Evolutionary conservation across 805 yeast species (phyloP), one percentile per base, ranked within the genome.

Genomic region (Torulaspora quercuum): DNA sequence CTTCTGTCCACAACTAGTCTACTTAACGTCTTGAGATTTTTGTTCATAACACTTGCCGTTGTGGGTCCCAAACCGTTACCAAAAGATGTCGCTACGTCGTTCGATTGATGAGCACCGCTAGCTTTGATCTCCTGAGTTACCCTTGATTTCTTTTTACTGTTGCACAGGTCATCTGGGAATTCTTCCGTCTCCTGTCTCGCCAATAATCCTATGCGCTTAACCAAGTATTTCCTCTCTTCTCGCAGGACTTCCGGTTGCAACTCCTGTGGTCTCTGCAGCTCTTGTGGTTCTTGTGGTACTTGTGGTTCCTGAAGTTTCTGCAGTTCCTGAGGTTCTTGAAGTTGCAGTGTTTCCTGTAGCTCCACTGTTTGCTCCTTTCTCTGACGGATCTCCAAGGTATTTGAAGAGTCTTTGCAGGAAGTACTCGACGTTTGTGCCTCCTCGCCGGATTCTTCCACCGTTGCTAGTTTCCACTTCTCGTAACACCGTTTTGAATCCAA

Each of bases 181-280:
- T 57, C 63, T 34, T 57, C 62, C 7, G 64, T 59, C 33, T 56
- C 62, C 27, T 57, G 57, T 33, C 64, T 48, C 9, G 37, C 25
- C 22, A 35, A 30, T n/a, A n/a, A n/a, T n/a, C n/a, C n/a, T n/a
- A n/a, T n/a, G n/a, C n/a, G n/a, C n/a, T n/a, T n/a, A n/a, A n/a
- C n/a, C n/a, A n/a, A n/a, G n/a, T n/a, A n/a, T n/a, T n/a, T n/a
- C n/a, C n/a, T n/a, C n/a, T n/a, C n/a, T n/a, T n/a, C n/a, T n/a
- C n/a, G n/a, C n/a, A n/a, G n/a, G n/a, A n/a, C n/a, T n/a, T n/a
- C n/a, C 9, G 39, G 29, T n/a, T 45, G 11, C 17, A 15, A 16
- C n/a, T 9, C 22, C 1, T 28, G 30, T 11, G 42, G 23, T 19
- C n/a, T 7, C 80, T 35, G 73, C 72, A 2, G 83, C 10, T 16